Evolutionary conservation across 768 basidiomycete genomes (phyloP).

Genomic region (Mycena olivaceomarginata): DNA sequence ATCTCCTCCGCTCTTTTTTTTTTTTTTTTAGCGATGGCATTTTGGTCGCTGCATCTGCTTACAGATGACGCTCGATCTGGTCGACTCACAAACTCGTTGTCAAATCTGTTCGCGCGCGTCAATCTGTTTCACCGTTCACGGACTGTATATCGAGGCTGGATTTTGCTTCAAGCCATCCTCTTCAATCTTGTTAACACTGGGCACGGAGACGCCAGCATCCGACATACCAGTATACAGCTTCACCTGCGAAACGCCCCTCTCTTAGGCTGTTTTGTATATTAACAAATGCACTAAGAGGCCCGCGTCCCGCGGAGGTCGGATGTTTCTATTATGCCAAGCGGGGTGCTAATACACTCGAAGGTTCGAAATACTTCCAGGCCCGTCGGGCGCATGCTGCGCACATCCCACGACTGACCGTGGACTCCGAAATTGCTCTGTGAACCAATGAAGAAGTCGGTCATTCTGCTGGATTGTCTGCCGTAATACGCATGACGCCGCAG

Average conservation of each 20-base stretch:
- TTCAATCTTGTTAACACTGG: neutral
- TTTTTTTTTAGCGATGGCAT: neutral
- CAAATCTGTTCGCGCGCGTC: neutral
- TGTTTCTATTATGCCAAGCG: no score
- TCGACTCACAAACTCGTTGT: neutral
- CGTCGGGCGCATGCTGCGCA: no score
- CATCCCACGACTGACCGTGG: no score
- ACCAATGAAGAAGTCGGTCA: no score
- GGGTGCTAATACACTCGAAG: no score
- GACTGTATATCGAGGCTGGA: neutral
- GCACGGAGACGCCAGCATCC: neutral
- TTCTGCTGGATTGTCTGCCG: no score
- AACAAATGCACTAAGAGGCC: no score
- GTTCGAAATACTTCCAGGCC: no score
- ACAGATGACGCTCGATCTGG: neutral
- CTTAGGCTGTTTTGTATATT: no score
- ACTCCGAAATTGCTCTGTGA: no score
- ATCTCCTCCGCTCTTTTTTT: neutral
- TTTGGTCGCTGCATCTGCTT: neutral
- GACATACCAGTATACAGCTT: neutral
- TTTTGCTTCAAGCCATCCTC: neutral
- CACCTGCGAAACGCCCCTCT: no score
- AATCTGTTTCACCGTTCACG: neutral
- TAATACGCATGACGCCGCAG: slow-evolving; percentile 46
- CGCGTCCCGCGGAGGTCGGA: no score